Percentiles rank a stretch among this genome's conserved stretches.
Evolutionary conservation across 2,329 filamentous ascomycete species (phyloP).

Genomic region (Magnaporthiopsis rhizophila): DNA sequence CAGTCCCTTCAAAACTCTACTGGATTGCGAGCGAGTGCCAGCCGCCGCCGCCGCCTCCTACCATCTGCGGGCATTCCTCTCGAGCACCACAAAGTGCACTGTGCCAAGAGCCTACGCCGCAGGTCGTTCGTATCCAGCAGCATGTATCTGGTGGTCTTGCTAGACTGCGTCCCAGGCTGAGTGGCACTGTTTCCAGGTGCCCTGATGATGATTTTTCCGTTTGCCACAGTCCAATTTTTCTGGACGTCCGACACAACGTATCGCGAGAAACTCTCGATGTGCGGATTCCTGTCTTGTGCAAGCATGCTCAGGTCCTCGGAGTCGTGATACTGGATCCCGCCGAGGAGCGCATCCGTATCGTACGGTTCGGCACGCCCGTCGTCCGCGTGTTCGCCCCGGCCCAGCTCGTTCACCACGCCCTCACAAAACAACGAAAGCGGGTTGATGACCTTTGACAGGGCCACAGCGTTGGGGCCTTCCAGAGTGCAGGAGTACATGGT

Average conservation of each 20-base stretch:
- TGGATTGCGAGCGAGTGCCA: not conserved
- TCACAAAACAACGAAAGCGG: slow-evolving; percentile 7
- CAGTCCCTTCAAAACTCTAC: not conserved
- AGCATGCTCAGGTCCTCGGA: not conserved
- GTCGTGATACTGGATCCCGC: slow-evolving; percentile 1
- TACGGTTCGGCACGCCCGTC: not conserved
- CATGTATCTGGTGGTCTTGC: slow-evolving; percentile 15
- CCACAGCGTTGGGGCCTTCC: not conserved
- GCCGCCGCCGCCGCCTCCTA: not conserved
- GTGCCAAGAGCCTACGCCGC: slow-evolving; percentile 22
- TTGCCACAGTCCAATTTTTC: slow-evolving; percentile 31
- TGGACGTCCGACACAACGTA: slow-evolving; percentile 36
- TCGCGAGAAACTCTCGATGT: slow-evolving; percentile 31
- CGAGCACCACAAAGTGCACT: slow-evolving; percentile 24
- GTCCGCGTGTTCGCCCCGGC: not conserved
- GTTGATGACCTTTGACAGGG: slow-evolving; percentile 4
- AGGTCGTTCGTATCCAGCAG: slow-evolving; percentile 24
- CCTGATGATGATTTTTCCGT: slow-evolving; percentile 15
- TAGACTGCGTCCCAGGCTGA: slow-evolving; percentile 3
- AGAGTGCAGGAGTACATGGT: slow-evolving; percentile 11
- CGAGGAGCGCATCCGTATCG: slow-evolving; percentile 9
- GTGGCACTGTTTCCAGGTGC: slow-evolving; percentile 13
- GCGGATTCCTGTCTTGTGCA: slow-evolving; percentile 16
- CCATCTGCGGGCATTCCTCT: not conserved
- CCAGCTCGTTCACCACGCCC: not conserved